phyloP scores from a whole-genome alignment of 768 basidiomycete genomes.

The Lentinula sp. region DNA sequence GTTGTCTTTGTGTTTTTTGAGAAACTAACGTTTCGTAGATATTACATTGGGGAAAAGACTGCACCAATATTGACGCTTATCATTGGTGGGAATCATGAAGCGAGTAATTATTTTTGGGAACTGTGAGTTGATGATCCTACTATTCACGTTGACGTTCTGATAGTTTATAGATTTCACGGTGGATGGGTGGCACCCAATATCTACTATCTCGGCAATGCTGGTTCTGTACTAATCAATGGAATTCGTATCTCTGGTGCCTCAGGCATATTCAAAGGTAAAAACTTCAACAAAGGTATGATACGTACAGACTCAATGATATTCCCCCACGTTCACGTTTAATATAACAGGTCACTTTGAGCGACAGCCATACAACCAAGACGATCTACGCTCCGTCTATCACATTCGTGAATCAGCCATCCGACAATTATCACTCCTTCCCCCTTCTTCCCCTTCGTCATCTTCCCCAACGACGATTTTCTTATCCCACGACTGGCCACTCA shows the following conservation, averaged over 20 bases:
- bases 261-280: slow-evolving; percentile 80
- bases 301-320: neutral
- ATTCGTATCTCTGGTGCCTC: slow-evolving; percentile 86
- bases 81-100: slow-evolving; percentile 98
- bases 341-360: slow-evolving; percentile 69
- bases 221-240: slow-evolving; percentile 83
- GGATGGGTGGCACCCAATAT: slow-evolving; percentile 97
- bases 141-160: neutral
- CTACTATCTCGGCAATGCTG: slow-evolving; percentile 91
- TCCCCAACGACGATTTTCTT: slow-evolving; percentile 63
- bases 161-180: slow-evolving; percentile 71
- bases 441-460: slow-evolving; percentile 32
- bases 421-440: slow-evolving; percentile 46
- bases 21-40: neutral
- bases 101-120: slow-evolving; percentile 96
- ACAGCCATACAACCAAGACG: slow-evolving; percentile 68
- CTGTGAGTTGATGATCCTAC: slow-evolving; percentile 45
- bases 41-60: slow-evolving; percentile 31
- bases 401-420: slow-evolving; percentile 80
- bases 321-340: neutral
- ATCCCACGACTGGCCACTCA: slow-evolving; percentile 95
- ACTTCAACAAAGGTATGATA: slow-evolving; percentile 61
- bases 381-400: slow-evolving; percentile 86
- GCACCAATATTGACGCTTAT: slow-evolving; percentile 89
- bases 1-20: neutral